Percentiles rank a stretch among this genome's conserved stretches.
Conservation (phyloP, 257 asterid genomes). For the Solanum sitiens region DNA sequence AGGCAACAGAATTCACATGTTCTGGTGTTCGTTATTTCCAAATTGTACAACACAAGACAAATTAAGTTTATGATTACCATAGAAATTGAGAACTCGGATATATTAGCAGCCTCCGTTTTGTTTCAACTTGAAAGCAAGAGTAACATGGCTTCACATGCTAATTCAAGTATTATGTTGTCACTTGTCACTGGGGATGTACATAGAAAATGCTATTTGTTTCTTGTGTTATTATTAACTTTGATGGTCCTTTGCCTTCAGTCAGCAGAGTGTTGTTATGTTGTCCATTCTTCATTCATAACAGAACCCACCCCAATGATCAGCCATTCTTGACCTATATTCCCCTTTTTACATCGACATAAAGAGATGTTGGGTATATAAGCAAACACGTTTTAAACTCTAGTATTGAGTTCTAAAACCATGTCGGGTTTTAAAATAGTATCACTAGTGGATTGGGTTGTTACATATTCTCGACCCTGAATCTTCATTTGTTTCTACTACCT, state of each 20-base stretch:
- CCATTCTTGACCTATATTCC: not conserved
- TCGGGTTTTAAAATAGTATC: not conserved
- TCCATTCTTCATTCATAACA: not conserved
- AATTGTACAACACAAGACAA: not conserved
- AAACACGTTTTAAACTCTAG: not conserved
- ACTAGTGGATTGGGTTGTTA: not conserved
- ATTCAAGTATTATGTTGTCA: not conserved
- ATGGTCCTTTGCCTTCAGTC: constrained; percentile 3
- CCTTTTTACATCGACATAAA: not conserved
- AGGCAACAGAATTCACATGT: not conserved
- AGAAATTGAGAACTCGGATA: not conserved
- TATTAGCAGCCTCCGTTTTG: not conserved
- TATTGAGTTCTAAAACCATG: not conserved
- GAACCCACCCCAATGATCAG: not conserved
- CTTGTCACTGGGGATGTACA: not conserved
- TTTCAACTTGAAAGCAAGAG: constrained; percentile 8
- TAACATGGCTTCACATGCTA: constrained; percentile 30
- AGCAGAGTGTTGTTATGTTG: not conserved
- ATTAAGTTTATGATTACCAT: not conserved
- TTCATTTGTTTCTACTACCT: not conserved
- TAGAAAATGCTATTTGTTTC: constrained; percentile 4
- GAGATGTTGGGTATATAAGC: not conserved
- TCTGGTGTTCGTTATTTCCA: not conserved
- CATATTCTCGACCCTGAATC: not conserved
- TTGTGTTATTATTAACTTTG: not conserved